Base-by-base conservation (phyloP, 768 basidiomycete species). In the Pleurotus sapidus region DNA sequence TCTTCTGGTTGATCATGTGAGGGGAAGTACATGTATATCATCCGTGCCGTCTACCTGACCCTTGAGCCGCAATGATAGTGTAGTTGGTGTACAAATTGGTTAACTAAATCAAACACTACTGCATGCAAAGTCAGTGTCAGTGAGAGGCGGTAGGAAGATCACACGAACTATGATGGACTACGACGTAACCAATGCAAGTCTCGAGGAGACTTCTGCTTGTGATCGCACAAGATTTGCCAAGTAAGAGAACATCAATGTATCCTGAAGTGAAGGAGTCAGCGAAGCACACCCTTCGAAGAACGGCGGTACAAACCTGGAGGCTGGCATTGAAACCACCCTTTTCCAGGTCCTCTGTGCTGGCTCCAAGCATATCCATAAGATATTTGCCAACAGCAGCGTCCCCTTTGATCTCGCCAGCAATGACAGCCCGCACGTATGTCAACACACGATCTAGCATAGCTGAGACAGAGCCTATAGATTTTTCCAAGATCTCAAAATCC, bases 201-300 rank as follows among this genome's bases (percentile, higher is more conserved):
- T 84, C 30, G 91, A 84, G 2, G 93, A 93, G 37, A 97, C 85
- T 72, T 98, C 95, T 49, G 92, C 90, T 75, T 98, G 95, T 56
- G 93, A 87, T 64, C 94, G 86, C 58, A 97, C 89, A 64, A 98
- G 82, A 70, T 93, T 96, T 23, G 93, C 91, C 64, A 98, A 79
- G 74, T 98, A 98, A 55, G 92, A 90, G 57, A 98, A 84, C 89
- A 96, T 96, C 61, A 98, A 78, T 23, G 88, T 92, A 67, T 98
- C 95, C 86, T 94, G 73, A 37, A 27, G 27, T 42, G 40, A 60
- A 59, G 64, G 39, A 64, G 58, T 45, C 59, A 61, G 63, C 56
- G 63, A 60, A 39, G 65, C 64, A 40, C 24, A 15, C 27, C 39
- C 20, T n/a, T 18, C 30, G 45, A 25, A 38, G 57, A 6, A 20